phyloP scores from a whole-genome alignment of 2,329 filamentous ascomycete genomes.

The Apiospora sp. region DNA sequence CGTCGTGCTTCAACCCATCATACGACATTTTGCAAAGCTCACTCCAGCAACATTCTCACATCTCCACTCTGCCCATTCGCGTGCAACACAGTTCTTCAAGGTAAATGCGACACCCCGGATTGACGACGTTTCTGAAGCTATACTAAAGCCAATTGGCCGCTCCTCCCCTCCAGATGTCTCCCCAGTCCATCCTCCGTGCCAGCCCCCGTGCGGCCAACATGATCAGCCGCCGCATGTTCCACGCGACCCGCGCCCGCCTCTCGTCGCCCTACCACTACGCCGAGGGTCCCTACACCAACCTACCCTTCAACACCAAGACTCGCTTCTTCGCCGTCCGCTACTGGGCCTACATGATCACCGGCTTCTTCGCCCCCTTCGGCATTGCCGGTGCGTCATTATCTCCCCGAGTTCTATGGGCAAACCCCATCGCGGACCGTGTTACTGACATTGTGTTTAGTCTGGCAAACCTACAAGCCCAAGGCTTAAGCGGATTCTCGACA shows the following conservation, averaged over 20 bases:
- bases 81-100: constrained; percentile 32
- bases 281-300: constrained; percentile 91
- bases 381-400: constrained; percentile 63
- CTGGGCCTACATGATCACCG: constrained; percentile 72
- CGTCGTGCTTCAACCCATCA: constrained; percentile 17
- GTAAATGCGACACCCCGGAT: not conserved
- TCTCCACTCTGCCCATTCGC: constrained; percentile 26
- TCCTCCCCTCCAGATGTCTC: constrained; percentile 73
- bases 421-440: not conserved
- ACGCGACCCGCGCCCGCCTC: constrained; percentile 85
- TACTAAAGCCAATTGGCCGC: constrained; percentile 49
- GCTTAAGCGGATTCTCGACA: constrained; percentile 40
- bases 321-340: constrained; percentile 84
- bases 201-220: constrained; percentile 67
- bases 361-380: constrained; percentile 69
- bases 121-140: constrained; percentile 14
- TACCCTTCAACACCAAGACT: constrained; percentile 96
- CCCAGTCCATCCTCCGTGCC: constrained; percentile 68
- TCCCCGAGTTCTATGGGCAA: constrained; percentile 25
- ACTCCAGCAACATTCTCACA: constrained; percentile 22
- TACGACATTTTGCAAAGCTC: constrained; percentile 17
- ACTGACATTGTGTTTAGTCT: constrained; percentile 50
- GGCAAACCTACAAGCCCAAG: constrained; percentile 58
- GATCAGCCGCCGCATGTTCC: constrained; percentile 92
- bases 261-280: constrained; percentile 97